A percentile compares a stretch with the other conserved stretches of the same genome.
phyloP scores from a whole-genome alignment of 768 basidiomycete species.

The Austroboletus eburneus region DNA sequence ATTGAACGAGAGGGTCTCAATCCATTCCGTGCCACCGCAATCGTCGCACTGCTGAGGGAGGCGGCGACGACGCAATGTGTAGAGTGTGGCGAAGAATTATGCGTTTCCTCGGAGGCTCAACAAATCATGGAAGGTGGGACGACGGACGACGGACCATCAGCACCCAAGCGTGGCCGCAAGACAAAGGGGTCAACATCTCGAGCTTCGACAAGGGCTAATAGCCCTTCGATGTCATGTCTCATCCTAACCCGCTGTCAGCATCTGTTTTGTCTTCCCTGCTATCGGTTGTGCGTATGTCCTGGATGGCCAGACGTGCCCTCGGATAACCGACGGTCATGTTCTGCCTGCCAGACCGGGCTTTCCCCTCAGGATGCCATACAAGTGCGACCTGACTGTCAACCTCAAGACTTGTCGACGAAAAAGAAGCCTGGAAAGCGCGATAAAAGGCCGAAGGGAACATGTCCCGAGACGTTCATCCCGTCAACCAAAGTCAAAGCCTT shows the following conservation, averaged over 20 bases:
- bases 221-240: constrained; percentile 59
- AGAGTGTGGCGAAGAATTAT: constrained; percentile 81
- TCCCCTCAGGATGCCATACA: constrained; percentile 75
- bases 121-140: constrained; percentile 39
- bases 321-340: constrained; percentile 61
- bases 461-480: constrained; percentile 56
- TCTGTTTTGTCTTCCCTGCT: constrained; percentile 86
- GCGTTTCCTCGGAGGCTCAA: constrained; percentile 41
- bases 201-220: constrained; percentile 68
- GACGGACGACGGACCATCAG: constrained; percentile 48
- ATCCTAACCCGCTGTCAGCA: constrained; percentile 93
- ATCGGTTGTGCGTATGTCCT: constrained; percentile 71
- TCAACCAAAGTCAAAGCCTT: constrained; percentile 90
- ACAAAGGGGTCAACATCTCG: constrained; percentile 56
- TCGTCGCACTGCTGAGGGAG: constrained; percentile 82
- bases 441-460: constrained; percentile 54
- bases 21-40: constrained; percentile 66
- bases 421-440: constrained; percentile 64
- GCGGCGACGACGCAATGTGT: constrained; percentile 85
- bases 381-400: constrained; percentile 56
- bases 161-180: constrained; percentile 50
- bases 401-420: constrained; percentile 44
- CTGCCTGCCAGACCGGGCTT: constrained; percentile 71
- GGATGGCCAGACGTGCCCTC: constrained; percentile 72
- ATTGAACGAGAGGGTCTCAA: constrained; percentile 81